These are phyloP conservation scores for Globisporangium mamillatum DNA, from an alignment of 352 stramenopile genomes.

Conservation along the genomic window DNA sequence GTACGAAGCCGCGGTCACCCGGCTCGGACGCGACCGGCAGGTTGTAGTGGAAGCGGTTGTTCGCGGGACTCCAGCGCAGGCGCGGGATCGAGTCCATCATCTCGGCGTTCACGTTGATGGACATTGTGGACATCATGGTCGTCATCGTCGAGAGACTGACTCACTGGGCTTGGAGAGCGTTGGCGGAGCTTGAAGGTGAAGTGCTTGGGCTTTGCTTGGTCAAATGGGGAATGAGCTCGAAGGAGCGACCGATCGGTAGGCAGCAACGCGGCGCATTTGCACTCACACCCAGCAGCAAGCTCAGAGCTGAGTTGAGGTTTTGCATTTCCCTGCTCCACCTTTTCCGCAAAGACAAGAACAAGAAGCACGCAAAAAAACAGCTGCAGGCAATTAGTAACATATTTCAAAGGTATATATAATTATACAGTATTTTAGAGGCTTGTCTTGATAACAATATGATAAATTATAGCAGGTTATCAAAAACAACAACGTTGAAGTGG, in stretches of 20 bases:
- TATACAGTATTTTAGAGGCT: background rate
- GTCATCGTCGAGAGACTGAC: conserved; percentile 24
- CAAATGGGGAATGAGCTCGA: conserved; percentile 5
- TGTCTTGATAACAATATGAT: background rate
- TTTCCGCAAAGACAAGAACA: conserved; percentile 10
- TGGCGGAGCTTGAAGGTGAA: conserved; percentile 9
- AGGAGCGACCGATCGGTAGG: background rate
- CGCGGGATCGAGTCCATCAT: conserved; percentile 63
- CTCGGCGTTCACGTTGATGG: conserved; percentile 31
- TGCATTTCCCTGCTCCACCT: conserved; percentile 2
- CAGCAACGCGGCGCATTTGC: background rate
- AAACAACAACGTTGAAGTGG: background rate
- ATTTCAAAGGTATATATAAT: background rate
- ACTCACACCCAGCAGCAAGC: background rate
- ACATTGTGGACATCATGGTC: conserved; percentile 41
- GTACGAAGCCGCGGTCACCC: conserved; percentile 56
- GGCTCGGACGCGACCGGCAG: conserved; percentile 61
- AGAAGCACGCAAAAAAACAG: conserved; percentile 1
- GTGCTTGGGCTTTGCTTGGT: conserved; percentile 13
- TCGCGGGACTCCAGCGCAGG: conserved; percentile 60
- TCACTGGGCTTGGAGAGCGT: background rate
- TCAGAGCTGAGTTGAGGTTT: background rate
- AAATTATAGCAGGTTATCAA: background rate
- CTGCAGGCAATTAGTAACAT: background rate
- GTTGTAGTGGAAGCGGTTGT: conserved; percentile 81